Evolutionary conservation across 2,329 filamentous ascomycete species (phyloP).

Genomic region (Emmonsiellopsis sp.): DNA sequence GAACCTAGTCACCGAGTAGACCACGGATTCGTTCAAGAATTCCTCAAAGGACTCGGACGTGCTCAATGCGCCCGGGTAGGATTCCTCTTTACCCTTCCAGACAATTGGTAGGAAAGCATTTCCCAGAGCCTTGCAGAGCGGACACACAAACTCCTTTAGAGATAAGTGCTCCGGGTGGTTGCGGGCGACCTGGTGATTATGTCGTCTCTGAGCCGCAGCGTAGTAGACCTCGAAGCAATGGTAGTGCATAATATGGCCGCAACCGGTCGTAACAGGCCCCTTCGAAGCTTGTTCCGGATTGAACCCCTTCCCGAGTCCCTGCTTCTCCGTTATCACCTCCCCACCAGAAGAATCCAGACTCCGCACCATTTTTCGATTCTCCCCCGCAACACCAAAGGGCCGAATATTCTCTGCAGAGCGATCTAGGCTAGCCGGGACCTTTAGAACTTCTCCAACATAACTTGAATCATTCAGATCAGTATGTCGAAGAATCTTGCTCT

Average conservation of each 20-base stretch:
- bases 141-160: constrained; percentile 86
- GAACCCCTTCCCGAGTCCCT: constrained; percentile 84
- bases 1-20: constrained; percentile 35
- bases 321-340: constrained; percentile 62
- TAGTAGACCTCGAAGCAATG: constrained; percentile 90
- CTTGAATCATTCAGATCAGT: constrained; percentile 75
- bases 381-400: constrained; percentile 82
- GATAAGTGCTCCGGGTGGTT: constrained; percentile 79
- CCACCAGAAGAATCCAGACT: constrained; percentile 67
- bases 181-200: constrained; percentile 84
- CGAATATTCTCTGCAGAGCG: constrained; percentile 71
- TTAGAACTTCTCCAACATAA: constrained; percentile 71
- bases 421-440: constrained; percentile 73
- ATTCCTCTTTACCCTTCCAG: constrained; percentile 86
- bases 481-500: constrained; percentile 77
- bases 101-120: constrained; percentile 92
- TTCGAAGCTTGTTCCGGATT: constrained; percentile 55
- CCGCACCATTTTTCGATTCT: constrained; percentile 68
- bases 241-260: constrained; percentile 98
- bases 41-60: constrained; percentile 52
- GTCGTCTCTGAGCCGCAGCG: constrained; percentile 70
- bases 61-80: constrained; percentile 64
- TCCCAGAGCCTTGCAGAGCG: constrained; percentile 89
- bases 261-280: constrained; percentile 80
- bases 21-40: constrained; percentile 57